phyloP scores from a whole-genome alignment of 2,329 filamentous ascomycete species.

The Balansia obtecta region DNA sequence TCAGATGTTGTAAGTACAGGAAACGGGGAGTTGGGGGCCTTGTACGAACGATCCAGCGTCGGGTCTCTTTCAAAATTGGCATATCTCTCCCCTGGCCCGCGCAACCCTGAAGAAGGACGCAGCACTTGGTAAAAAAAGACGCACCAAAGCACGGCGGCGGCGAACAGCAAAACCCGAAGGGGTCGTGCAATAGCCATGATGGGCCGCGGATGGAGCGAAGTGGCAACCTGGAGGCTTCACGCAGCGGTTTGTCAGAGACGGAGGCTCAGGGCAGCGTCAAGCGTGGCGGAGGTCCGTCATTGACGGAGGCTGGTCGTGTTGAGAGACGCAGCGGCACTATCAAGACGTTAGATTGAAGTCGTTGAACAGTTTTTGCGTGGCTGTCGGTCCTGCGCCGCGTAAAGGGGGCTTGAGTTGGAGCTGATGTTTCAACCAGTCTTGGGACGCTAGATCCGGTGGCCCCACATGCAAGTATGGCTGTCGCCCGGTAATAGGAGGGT shows the following conservation, averaged over 20 bases:
- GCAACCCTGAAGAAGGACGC: slow-evolving; percentile 37
- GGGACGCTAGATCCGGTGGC: background rate
- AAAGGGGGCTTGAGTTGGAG: background rate
- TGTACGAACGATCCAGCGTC: slow-evolving; percentile 65
- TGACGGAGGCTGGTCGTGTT: background rate
- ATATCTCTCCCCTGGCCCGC: slow-evolving; percentile 30
- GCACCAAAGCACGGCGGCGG: slow-evolving; percentile 59
- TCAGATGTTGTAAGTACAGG: slow-evolving; percentile 7
- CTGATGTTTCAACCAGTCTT: background rate
- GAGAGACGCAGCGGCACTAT: background rate
- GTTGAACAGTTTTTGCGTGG: background rate
- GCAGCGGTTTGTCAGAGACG: background rate
- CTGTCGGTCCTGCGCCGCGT: background rate
- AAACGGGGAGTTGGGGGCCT: background rate
- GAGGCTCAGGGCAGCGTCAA: background rate
- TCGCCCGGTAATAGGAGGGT: too few species aligned
- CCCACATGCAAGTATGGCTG: background rate
- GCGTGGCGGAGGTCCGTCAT: background rate
- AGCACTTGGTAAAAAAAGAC: slow-evolving; percentile 71
- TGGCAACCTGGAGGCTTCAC: background rate
- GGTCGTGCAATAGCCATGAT: slow-evolving; percentile 75
- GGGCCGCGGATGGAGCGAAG: background rate
- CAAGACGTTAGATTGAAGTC: background rate
- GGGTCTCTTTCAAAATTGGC: slow-evolving; percentile 64
- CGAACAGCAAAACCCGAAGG: slow-evolving; percentile 64